Base-by-base conservation (phyloP, 2,329 filamentous ascomycete genomes). In the Colletotrichum tropicale region DNA sequence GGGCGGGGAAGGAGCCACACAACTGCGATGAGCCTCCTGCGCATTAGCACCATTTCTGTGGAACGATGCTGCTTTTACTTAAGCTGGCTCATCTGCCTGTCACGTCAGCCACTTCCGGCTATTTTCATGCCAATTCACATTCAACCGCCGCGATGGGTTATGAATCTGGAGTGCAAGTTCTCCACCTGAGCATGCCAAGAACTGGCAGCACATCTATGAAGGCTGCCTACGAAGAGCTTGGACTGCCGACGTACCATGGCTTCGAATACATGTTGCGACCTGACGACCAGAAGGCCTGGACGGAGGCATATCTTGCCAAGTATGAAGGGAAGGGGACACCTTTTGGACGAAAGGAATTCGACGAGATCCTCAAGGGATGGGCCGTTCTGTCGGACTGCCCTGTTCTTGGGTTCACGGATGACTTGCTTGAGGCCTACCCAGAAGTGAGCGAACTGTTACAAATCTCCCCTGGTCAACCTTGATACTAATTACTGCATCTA, bases 391-490 rank as follows among this genome's bases (percentile, higher is more conserved):
- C 85, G 8, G 87, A 88, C 74, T 77, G 82, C 2, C 86, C 86
- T 1, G 82, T 82, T 2, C 82, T 79, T 18, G 77, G 83, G 30
- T 81, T 87, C 21, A 81, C 64, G n/a, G 80, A 82, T 28, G 85
- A 87, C 58, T 77, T 88, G 34, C 75, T 88, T 64, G 81, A 83
- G 26, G 74, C 87, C 15, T 87, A 87, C 70, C 86, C 86, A 0
- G 81, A 87, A 16, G 86, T 67, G 52, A 66, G 64, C 24, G 18
- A n/a, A 3, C 21, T 16, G 12, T 4, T 24, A 3, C 2, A 48
- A 12, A 18, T 48, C 9, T 48, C n/a, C 3, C 43, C 5, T 6
- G 6, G 7, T 30, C 0, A 21, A 8, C 16, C 8, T 3, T 60
- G 5, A 32, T 3, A 6, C 58, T 32, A 21, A 61, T 30, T 5